Evolutionary conservation across 176 grass and related monocot genomes (phyloP), one percentile per base, ranked within the genome.

Genomic region (Rhynchospora breviuscula): DNA sequence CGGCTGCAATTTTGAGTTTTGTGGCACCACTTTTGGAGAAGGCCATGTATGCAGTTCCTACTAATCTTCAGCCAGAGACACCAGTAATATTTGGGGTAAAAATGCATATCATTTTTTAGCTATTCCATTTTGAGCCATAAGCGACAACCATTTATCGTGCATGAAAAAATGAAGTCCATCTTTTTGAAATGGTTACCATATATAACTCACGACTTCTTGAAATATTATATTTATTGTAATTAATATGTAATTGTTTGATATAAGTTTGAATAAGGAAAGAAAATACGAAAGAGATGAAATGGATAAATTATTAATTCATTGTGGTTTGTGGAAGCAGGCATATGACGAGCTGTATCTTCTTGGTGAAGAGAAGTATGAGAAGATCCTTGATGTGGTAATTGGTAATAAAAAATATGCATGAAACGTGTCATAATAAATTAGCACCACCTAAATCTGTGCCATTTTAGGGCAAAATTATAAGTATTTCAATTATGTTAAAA

Each of bases 1-100:
- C 89, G 0, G 63, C 84, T 25, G 51, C 73, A n/a, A 88, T 87
- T 8, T 83, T 88, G 3, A 71, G 79, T 5, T 85, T 88, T 19
- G 60, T 94, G 0, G 0, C 64, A 1, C 64, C 90, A 33, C 88
- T 94, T 0, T 84, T 94, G 23, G 44, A 81, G 29, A 85, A 71
- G 63, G 93, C 89, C 29, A 63, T 87, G 9, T 43, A 12, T 23
- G 60, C 80, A 4, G 86, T 94, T 62, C 93, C 93, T 77, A 0
- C 0, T 1, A 1, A 49, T 62, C 81, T 87, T 0, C 45, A 21
- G 31, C 47, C 68, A 33, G 83, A 8, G 33, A 94, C 90, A 9
- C 88, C 93, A 3, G 26, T 92, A 67, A 82, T 67, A 61, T 79
- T 92, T 8, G 93, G 90, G 40, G 90, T 94, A 86, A 47, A 65